These are phyloP conservation scores for Fusarium citri DNA, from an alignment of 2,329 filamentous ascomycete species.

Conservation along the genomic window DNA sequence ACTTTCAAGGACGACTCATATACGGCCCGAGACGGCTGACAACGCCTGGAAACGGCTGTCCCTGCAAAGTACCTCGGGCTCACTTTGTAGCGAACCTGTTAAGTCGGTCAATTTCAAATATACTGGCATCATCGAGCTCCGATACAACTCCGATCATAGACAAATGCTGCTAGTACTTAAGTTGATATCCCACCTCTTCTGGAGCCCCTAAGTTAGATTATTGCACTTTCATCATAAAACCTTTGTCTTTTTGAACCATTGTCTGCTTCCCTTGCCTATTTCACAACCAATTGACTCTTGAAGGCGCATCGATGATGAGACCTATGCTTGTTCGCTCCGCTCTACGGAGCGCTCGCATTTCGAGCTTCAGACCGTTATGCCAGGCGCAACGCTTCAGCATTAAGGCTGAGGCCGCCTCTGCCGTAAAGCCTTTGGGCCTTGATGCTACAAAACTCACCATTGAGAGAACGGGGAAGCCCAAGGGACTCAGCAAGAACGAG, in stretches of 20 bases:
- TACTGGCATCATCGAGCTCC: conserved; percentile 34
- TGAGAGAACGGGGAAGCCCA: conserved; percentile 80
- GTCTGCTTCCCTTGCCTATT: neutral
- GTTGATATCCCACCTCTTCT: conserved; percentile 24
- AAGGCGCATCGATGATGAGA: conserved; percentile 46
- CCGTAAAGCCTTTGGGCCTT: conserved; percentile 71
- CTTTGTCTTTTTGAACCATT: neutral
- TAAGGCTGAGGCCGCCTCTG: conserved; percentile 61
- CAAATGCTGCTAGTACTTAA: conserved; percentile 33
- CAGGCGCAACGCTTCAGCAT: conserved; percentile 62
- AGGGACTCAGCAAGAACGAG: conserved; percentile 77
- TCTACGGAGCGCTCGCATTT: conserved; percentile 54
- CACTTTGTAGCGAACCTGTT: conserved; percentile 27
- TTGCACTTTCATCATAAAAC: conserved; percentile 11
- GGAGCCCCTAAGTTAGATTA: neutral
- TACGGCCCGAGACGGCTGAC: conserved; percentile 41
- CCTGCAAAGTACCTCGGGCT: conserved; percentile 40
- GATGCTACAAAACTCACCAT: conserved; percentile 82
- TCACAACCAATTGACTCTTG: conserved; percentile 11
- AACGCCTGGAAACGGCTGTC: conserved; percentile 45
- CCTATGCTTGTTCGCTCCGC: conserved; percentile 49
- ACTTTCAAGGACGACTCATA: conserved; percentile 28
- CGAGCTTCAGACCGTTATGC: conserved; percentile 50
- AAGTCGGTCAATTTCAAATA: conserved; percentile 41
- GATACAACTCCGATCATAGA: conserved; percentile 45